Percentiles rank a stretch among this genome's conserved stretches.
These are phyloP conservation scores for Cordyceps cateniannulata DNA, from an alignment of 2,329 filamentous ascomycete genomes.

Conservation along the genomic window DNA sequence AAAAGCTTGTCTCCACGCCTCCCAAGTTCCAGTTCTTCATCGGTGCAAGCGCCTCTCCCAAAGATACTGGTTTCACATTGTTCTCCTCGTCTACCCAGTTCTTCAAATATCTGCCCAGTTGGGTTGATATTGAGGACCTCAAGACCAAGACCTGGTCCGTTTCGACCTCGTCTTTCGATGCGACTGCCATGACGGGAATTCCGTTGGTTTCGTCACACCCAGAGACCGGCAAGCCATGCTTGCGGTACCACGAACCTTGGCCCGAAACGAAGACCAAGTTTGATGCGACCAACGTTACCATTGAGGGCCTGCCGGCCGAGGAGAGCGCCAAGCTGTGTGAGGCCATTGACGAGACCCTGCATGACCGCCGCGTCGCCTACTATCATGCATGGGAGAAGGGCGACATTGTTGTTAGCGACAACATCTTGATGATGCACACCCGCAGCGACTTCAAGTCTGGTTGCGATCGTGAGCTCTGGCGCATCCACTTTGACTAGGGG, in stretches of 20 bases:
- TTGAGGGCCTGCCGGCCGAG: conserved; percentile 29
- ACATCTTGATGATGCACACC: conserved; percentile 43
- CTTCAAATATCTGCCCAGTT: conserved; percentile 38
- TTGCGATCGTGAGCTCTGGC: conserved; percentile 41
- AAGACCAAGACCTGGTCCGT: conserved; percentile 41
- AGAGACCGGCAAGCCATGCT: conserved; percentile 36
- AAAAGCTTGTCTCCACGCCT: conserved; percentile 34
- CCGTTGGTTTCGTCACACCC: conserved; percentile 41
- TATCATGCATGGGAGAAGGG: conserved; percentile 49
- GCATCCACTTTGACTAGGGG: conserved; percentile 41
- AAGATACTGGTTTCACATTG: conserved; percentile 46
- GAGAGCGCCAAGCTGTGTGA: conserved; percentile 32
- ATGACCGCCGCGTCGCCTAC: conserved; percentile 44
- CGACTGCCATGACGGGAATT: conserved; percentile 35
- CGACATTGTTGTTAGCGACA: conserved; percentile 48
- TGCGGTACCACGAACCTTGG: conserved; percentile 52
- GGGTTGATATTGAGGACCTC: conserved; percentile 30
- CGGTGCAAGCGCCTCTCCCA: conserved; percentile 38
- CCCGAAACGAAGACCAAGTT: conserved; percentile 44
- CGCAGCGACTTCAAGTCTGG: conserved; percentile 39
- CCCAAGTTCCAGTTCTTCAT: conserved; percentile 49
- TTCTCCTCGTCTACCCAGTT: conserved; percentile 46
- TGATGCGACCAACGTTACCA: conserved; percentile 36
- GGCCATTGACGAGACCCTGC: conserved; percentile 35
- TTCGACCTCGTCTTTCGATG: conserved; percentile 40